phyloP scores from a whole-genome alignment of 192 early-diverging fungal genomes.

The Coemansia sp. region DNA sequence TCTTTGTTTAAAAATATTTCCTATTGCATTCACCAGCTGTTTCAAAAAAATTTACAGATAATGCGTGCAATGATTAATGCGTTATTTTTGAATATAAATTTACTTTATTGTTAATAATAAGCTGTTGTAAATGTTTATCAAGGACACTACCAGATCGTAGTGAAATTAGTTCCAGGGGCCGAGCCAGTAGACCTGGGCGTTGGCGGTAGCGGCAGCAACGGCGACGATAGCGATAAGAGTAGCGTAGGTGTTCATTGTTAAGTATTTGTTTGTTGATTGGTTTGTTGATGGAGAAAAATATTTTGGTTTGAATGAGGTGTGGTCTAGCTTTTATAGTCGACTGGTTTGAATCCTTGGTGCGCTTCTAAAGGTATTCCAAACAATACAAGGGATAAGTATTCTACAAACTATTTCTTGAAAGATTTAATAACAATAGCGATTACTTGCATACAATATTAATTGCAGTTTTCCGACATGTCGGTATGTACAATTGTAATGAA shows the following conservation, averaged over 20 bases:
- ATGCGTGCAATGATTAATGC: too few species aligned
- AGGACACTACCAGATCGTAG: background rate
- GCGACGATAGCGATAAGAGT: slow-evolving; percentile 17
- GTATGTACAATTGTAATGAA: too few species aligned
- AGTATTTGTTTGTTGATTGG: background rate
- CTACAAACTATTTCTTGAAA: too few species aligned
- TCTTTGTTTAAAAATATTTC: too few species aligned
- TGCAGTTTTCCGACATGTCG: too few species aligned
- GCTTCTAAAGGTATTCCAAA: too few species aligned
- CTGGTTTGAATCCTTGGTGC: too few species aligned
- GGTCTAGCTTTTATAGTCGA: background rate
- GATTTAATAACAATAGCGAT: too few species aligned
- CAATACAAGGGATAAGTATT: too few species aligned
- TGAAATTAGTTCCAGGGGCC: slow-evolving; percentile 11
- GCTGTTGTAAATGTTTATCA: too few species aligned
- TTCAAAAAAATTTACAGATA: background rate
- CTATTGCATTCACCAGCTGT: too few species aligned
- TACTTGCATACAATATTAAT: too few species aligned
- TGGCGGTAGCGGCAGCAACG: slow-evolving; percentile 10
- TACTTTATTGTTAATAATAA: background rate
- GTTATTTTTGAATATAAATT: background rate
- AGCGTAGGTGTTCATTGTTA: slow-evolving; percentile 17
- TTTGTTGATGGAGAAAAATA: slow-evolving; percentile 3
- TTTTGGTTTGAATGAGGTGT: background rate
- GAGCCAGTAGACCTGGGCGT: slow-evolving; percentile 19